phyloP scores from a whole-genome alignment of 805 yeast genomes.

The Cyberlindnera lachancei region DNA sequence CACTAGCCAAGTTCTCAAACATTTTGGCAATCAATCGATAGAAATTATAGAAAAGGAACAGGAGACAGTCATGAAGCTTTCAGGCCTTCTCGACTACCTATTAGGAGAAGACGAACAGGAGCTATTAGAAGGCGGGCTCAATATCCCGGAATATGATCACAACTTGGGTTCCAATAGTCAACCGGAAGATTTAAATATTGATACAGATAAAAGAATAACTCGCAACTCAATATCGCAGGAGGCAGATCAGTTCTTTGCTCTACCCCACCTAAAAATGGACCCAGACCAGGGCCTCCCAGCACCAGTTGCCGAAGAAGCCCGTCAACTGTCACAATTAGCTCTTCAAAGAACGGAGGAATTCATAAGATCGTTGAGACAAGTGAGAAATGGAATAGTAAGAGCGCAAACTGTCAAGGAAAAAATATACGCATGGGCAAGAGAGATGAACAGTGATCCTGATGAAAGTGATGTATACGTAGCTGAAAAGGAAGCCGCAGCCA shows the following conservation, averaged over 20 bases:
- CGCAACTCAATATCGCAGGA: slow-evolving; percentile 25
- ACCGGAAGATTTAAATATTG: slow-evolving; percentile 9
- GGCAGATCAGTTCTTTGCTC: slow-evolving; percentile 57
- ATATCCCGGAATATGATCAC: slow-evolving; percentile 56
- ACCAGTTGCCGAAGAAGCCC: slow-evolving; percentile 58
- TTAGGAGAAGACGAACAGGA: slow-evolving; percentile 81
- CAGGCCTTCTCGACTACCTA: slow-evolving; percentile 66
- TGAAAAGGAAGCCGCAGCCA: slow-evolving; percentile 24
- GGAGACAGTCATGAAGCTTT: slow-evolving; percentile 59
- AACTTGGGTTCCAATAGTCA: slow-evolving; percentile 7
- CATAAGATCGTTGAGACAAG: slow-evolving; percentile 64
- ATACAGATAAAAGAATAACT: slow-evolving; percentile 24
- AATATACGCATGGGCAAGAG: slow-evolving; percentile 77
- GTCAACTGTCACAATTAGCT: slow-evolving; percentile 70
- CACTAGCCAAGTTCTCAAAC: slow-evolving; percentile 44
- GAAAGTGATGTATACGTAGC: slow-evolving; percentile 31
- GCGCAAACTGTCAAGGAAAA: slow-evolving; percentile 70
- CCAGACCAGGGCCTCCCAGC: slow-evolving; percentile 42
- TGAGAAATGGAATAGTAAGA: slow-evolving; percentile 69
- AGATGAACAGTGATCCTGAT: slow-evolving; percentile 62
- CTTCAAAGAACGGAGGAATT: slow-evolving; percentile 83
- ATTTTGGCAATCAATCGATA: slow-evolving; percentile 65
- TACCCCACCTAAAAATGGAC: slow-evolving; percentile 40
- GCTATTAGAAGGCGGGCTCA: slow-evolving; percentile 54
- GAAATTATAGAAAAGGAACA: slow-evolving; percentile 80